Conservation (phyloP, 2,329 filamentous ascomycete species). For the Davidsoniella neocaledoniae region DNA sequence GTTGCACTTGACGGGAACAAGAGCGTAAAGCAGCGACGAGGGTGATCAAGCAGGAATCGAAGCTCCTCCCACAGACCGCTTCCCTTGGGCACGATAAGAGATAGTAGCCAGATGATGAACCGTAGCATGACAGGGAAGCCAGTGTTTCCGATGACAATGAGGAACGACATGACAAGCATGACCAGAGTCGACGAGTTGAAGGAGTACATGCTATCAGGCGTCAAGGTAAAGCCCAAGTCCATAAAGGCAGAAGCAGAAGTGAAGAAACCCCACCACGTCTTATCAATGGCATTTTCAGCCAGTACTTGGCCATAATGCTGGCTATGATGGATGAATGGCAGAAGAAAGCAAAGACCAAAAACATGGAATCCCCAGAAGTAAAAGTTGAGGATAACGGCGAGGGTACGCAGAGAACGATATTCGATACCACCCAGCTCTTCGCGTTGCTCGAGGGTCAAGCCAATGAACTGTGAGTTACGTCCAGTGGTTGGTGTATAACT, state of each 20-base stretch:
- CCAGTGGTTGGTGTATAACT: conserved; percentile 88
- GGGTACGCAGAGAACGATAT: conserved; percentile 76
- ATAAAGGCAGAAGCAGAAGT: conserved; percentile 80
- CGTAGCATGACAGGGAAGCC: conserved; percentile 90
- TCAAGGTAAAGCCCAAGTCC: conserved; percentile 86
- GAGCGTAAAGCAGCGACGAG: conserved; percentile 87
- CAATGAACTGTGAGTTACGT: conserved; percentile 82
- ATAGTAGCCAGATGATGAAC: conserved; percentile 73
- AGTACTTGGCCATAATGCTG: conserved; percentile 48
- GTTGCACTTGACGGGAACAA: conserved; percentile 80
- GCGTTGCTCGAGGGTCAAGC: conserved; percentile 74
- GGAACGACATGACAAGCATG: conserved; percentile 61
- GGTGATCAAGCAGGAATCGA: conserved; percentile 80
- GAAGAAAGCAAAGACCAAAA: conserved; percentile 53
- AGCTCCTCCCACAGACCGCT: conserved; percentile 78
- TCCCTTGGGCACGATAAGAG: conserved; percentile 44
- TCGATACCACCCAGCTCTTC: conserved; percentile 95
- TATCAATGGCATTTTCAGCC: conserved; percentile 40
- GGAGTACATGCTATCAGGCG: conserved; percentile 82
- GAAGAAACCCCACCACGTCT: conserved; percentile 85
- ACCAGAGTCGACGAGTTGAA: conserved; percentile 65
- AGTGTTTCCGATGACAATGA: conserved; percentile 90
- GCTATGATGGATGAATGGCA: conserved; percentile 63
- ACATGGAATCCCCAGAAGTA: conserved; percentile 79
- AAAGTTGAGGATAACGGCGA: conserved; percentile 57